Base-by-base conservation (phyloP, 108 stramenopile species). In the Cyclotella kingstonii region DNA sequence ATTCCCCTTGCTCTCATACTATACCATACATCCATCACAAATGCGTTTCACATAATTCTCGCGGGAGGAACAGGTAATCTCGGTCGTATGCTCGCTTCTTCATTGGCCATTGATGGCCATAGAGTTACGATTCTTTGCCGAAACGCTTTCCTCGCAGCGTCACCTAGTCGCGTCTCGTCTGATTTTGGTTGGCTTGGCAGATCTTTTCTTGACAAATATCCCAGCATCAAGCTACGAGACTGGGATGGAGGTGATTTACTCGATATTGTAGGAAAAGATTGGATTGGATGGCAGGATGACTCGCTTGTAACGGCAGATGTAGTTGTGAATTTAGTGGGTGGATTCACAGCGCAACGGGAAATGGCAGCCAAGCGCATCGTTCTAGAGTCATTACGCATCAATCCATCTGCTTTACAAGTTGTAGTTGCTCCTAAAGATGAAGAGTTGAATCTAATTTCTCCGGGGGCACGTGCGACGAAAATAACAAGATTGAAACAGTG, bases 211-310 rank as follows among this genome's bases (percentile, higher is more conserved):
- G 43, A 54, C 2, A 73, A 78, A 15, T 41, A 88, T 49, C 77
- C 77, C 3, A 63, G 78, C 27, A 81, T 91, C 6, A 50, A 47
- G 44, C 51, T 93, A 28, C 64, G 91, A 23, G 91, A 93, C 58
- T 93, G 86, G 86, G 88, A 89, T 67, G 91, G 88, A 15, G 91
- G 91, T 26, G 91, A 93, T 75, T 52, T 90, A 39, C 66, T 86
- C 30, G 91, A 93, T 65, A 93, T 89, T 42, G 91, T 93, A 2
- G 86, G 88, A n/a, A 60, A 80, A 47, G 77, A 78, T 36, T 72
- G 60, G 47, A 35, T 65, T 4, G 63, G 62, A n/a, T 91, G 90
- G 87, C 85, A 86, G 52, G 84, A 90, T 30, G 91, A 93, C 58
- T 71, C 83, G 2, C 38, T 90, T 19, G 46, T 59, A 22, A 68